These are phyloP conservation scores for Didymosphaeria variabile DNA, from an alignment of 2,329 filamentous ascomycete species.

Conservation along the genomic window DNA sequence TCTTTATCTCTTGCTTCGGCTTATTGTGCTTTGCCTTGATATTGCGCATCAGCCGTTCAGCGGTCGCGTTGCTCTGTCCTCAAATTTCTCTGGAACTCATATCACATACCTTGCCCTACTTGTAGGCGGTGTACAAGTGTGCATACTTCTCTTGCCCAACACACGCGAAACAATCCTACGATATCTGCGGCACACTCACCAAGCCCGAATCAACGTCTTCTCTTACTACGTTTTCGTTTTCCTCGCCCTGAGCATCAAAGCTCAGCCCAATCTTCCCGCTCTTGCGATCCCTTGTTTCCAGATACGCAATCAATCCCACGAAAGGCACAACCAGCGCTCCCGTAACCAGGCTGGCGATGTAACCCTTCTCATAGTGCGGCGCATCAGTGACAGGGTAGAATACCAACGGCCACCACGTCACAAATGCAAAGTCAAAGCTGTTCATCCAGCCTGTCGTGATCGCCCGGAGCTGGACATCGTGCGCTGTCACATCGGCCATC, in stretches of 20 bases:
- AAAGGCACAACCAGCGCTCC: conserved; percentile 7
- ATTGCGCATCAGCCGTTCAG: too few relatives aligned
- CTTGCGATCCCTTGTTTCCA: conserved; percentile 1
- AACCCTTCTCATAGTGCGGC: conserved; percentile 7
- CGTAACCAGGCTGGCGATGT: neutral
- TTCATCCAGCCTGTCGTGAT: conserved; percentile 10
- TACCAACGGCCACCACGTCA: conserved; percentile 10
- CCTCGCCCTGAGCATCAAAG: neutral
- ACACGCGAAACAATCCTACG: neutral
- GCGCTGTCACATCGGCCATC: conserved; percentile 10
- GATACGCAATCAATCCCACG: neutral
- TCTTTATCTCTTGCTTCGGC: neutral
- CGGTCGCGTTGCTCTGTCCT: too few relatives aligned
- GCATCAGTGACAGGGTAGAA: conserved; percentile 6
- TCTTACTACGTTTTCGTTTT: neutral
- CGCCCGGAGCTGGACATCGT: conserved; percentile 6
- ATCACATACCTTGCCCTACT: too few relatives aligned
- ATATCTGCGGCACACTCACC: conserved; percentile 7
- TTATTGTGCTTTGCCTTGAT: too few relatives aligned
- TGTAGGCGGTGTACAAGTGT: too few relatives aligned
- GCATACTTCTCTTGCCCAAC: neutral
- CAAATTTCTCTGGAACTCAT: too few relatives aligned
- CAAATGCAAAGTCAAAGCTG: conserved; percentile 8
- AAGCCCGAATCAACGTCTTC: neutral
- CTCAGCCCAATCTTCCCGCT: conserved; percentile 1